A percentile compares a stretch with the other conserved stretches of the same genome.
Conservation (phyloP, 106 monocot genomes). For the Dioscorea alata region DNA sequence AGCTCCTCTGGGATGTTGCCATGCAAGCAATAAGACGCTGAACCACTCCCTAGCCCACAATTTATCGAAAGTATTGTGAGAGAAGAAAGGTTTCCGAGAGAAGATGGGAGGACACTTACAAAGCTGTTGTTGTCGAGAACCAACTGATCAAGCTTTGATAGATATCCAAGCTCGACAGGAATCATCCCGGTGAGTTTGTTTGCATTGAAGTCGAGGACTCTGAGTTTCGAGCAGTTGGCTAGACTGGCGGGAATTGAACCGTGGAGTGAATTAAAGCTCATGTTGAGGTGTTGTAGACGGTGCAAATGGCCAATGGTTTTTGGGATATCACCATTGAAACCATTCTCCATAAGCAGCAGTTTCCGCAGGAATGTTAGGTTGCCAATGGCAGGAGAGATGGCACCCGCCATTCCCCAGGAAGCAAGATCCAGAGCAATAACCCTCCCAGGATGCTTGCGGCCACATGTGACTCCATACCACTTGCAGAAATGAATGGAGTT, state of each 20-base stretch:
- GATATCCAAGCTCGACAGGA: background rate
- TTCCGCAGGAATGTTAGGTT: background rate
- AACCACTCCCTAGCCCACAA: too few species aligned
- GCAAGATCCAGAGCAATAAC: background rate
- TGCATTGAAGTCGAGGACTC: background rate
- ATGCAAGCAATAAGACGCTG: background rate
- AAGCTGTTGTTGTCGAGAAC: background rate
- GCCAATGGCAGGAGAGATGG: background rate
- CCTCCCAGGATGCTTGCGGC: background rate
- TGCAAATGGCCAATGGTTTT: background rate
- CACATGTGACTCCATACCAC: background rate
- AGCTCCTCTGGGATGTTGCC: background rate
- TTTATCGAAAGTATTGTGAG: background rate
- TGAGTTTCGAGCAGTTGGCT: background rate
- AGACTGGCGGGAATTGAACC: background rate
- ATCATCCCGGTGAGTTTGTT: background rate
- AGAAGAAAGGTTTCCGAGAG: background rate
- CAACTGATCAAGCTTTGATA: background rate
- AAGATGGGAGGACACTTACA: background rate
- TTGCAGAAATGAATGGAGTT: background rate
- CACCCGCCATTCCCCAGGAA: background rate
- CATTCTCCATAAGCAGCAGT: background rate
- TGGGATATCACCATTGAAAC: background rate
- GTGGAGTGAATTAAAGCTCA: background rate
- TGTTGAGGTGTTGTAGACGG: conserved; percentile 2